These are phyloP conservation scores for Babesia bigemina DNA, from an alignment of 169 alveolate species.

Conservation along the genomic window DNA sequence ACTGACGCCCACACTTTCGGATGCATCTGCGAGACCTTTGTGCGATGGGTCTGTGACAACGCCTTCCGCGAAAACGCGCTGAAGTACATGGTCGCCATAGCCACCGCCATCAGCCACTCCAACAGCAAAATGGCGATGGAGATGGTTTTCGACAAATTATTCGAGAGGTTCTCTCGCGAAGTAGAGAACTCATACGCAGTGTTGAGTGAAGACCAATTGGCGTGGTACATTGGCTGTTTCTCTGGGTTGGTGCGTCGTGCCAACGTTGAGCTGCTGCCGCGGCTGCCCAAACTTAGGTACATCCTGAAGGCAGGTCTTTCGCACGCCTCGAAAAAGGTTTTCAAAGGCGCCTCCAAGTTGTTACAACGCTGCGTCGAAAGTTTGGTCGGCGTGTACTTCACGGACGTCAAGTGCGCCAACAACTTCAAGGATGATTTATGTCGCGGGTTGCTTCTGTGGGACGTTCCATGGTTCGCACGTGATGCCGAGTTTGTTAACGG, in stretches of 20 bases:
- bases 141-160: conserved; percentile 21
- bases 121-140: conserved; percentile 28
- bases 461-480: conserved; percentile 43
- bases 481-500: conserved; percentile 31
- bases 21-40: conserved; percentile 23
- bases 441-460: conserved; percentile 37
- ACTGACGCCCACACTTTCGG: conserved; percentile 35
- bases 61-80: conserved; percentile 40
- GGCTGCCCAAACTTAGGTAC: background rate
- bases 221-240: conserved; percentile 42
- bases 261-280: conserved; percentile 18
- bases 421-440: conserved; percentile 18
- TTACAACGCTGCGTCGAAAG: conserved; percentile 36
- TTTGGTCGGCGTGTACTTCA: conserved; percentile 31
- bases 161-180: conserved; percentile 15
- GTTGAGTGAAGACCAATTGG: conserved; percentile 26
- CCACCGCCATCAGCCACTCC: conserved; percentile 39
- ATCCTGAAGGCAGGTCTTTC: conserved; percentile 38
- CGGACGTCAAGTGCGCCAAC: conserved; percentile 3
- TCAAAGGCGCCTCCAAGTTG: conserved; percentile 42
- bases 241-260: conserved; percentile 39
- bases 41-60: conserved; percentile 38
- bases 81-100: conserved; percentile 42
- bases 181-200: background rate
- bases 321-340: conserved; percentile 42